phyloP scores from a whole-genome alignment of 352 stramenopile species.

The Labyrinthula sp. region DNA sequence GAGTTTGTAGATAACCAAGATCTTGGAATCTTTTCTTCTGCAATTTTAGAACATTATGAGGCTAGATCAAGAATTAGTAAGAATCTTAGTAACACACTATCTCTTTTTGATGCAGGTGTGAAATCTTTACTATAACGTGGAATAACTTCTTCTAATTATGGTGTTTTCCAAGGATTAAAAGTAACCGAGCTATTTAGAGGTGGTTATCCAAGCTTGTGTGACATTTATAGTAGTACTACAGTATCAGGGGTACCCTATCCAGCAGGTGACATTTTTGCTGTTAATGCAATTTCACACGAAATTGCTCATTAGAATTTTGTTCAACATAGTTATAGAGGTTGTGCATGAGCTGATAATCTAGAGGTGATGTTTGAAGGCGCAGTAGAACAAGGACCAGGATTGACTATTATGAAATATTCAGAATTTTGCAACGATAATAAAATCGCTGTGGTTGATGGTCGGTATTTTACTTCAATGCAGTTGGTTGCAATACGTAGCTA shows the following conservation, averaged over 20 bases:
- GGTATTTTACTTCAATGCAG: background rate
- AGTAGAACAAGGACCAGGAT: constrained; percentile 3
- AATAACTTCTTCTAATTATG: no score
- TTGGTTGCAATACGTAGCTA: constrained; percentile 3
- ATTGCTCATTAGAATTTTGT: constrained; percentile 14
- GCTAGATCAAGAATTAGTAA: no score
- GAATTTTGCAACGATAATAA: constrained; percentile 3
- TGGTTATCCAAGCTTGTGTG: no score
- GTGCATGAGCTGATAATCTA: background rate
- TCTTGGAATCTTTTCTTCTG: no score
- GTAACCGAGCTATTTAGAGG: no score
- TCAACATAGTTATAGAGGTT: constrained; percentile 7
- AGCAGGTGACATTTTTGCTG: constrained; percentile 6
- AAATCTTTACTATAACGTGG: no score
- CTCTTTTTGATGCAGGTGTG: no score
- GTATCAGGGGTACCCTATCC: constrained; percentile 6
- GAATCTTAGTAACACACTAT: no score
- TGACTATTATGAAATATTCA: constrained; percentile 6
- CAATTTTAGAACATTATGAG: no score
- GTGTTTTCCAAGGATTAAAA: no score
- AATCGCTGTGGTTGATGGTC: background rate
- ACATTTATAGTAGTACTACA: no score
- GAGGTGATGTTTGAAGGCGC: constrained; percentile 1
- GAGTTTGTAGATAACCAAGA: constrained; percentile 24
- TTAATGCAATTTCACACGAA: constrained; percentile 24